Evolutionary conservation across 352 stramenopile genomes (phyloP).

Genomic region (Phytophthora litchii): DNA sequence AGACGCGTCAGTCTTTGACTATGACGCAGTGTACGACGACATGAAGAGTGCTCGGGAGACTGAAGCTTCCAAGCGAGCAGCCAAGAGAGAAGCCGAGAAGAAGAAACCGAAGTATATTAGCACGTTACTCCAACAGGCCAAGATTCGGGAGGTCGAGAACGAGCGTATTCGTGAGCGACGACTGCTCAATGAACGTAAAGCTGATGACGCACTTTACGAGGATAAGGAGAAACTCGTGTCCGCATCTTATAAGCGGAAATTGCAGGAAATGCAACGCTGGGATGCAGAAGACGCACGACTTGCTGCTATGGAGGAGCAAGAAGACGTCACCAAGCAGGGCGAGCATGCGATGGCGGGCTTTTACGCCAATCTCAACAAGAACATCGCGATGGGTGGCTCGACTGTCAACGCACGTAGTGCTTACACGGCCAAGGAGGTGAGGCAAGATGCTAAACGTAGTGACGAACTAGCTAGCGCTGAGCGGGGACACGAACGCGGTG

Average conservation of each 20-base stretch:
- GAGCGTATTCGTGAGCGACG: conserved; percentile 88
- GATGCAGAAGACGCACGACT: conserved; percentile 79
- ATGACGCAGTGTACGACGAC: conserved; percentile 90
- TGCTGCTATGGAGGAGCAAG: conserved; percentile 62
- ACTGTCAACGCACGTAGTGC: conserved; percentile 72
- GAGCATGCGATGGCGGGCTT: conserved; percentile 85
- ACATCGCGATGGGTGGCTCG: conserved; percentile 91
- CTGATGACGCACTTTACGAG: conserved; percentile 80
- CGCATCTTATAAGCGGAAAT: conserved; percentile 91
- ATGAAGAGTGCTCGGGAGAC: conserved; percentile 61
- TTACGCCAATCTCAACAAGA: conserved; percentile 93
- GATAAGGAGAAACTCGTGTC: conserved; percentile 93
- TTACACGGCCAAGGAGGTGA: conserved; percentile 68
- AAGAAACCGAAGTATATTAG: conserved; percentile 88
- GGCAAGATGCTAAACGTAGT: conserved; percentile 6
- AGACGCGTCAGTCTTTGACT: conserved; percentile 90
- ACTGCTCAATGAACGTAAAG: conserved; percentile 84
- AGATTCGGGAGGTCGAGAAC: conserved; percentile 90
- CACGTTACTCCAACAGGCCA: conserved; percentile 89
- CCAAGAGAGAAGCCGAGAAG: conserved; percentile 63
- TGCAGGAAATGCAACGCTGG: conserved; percentile 91
- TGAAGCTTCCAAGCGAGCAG: conserved; percentile 49
- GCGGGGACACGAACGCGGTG: conserved; percentile 4
- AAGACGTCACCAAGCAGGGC: conserved; percentile 80
- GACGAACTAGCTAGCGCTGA: conserved; percentile 11